Evolutionary conservation across 139 green algal genomes (phyloP).

Genomic region (Nannochloris sp.): DNA sequence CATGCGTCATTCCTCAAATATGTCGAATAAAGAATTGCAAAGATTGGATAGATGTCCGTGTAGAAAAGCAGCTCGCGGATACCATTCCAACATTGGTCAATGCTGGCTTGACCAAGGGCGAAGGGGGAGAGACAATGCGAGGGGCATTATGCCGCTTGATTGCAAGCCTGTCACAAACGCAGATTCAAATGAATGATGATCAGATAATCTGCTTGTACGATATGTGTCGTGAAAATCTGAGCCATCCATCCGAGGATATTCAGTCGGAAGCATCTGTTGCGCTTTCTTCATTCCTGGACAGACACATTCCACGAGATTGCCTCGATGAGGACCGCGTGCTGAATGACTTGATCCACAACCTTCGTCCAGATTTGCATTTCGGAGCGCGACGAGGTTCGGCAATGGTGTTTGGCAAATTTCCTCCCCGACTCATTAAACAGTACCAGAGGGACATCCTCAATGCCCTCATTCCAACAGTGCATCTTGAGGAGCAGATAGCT

Average conservation of each 20-base stretch:
- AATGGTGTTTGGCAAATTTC: slow-evolving; percentile 15
- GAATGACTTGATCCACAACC: neutral
- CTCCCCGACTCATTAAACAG: neutral
- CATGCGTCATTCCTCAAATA: slow-evolving; percentile 57
- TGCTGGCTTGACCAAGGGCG: slow-evolving; percentile 68
- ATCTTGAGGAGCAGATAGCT: slow-evolving; percentile 46
- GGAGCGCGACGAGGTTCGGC: slow-evolving; percentile 21
- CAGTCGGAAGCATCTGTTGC: slow-evolving; percentile 48
- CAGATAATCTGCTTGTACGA: slow-evolving; percentile 39
- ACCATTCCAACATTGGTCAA: slow-evolving; percentile 56
- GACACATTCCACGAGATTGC: slow-evolving; percentile 14
- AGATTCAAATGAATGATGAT: slow-evolving; percentile 29
- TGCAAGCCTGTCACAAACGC: slow-evolving; percentile 14
- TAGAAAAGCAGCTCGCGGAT: slow-evolving; percentile 8
- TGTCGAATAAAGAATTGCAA: neutral
- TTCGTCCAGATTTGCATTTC: neutral
- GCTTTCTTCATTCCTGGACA: slow-evolving; percentile 38
- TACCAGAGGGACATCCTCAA: slow-evolving; percentile 26
- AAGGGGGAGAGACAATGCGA: slow-evolving; percentile 86
- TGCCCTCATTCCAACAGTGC: slow-evolving; percentile 13
- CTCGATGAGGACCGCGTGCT: neutral
- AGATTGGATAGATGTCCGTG: neutral
- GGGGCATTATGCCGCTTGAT: slow-evolving; percentile 49
- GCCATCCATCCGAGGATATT: slow-evolving; percentile 56
- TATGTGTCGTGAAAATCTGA: slow-evolving; percentile 67